Base-by-base conservation (phyloP, 2,329 filamentous ascomycete species). In the Cordyceps javanica region DNA sequence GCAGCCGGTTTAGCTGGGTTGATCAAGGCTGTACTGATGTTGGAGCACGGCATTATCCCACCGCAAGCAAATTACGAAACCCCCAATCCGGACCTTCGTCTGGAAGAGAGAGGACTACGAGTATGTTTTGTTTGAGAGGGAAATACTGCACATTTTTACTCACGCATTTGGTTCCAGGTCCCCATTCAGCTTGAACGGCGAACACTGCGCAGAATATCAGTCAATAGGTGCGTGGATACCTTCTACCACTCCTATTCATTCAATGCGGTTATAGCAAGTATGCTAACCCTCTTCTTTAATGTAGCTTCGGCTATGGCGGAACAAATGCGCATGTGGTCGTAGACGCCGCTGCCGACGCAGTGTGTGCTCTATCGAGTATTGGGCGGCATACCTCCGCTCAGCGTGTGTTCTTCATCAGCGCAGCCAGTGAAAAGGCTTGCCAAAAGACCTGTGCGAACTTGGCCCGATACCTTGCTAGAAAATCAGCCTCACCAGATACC, bases 1-100 rank as follows among this genome's bases (percentile, higher is more conserved):
- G 60, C 61, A 2, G 57, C 63, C 0, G 68, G 66, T 7, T 55
- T 70, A 0, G 60, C 64, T 5, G 63, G 63, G 30, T 10, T 69
- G 6, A 65, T 69, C 54, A 69, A 69, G 55, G 56, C 62, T 5
- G 59, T 60, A 1, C 45, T 68, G 26, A 62, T 62, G 2, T 51
- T 69, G 13, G 62, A 70, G 55, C 36, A 53, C 26, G 25, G 39
- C 36, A 21, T 42, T 1, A 53, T 53, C 26, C 50, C 50, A 23
- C 50, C 65, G 6, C 62, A 67, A 55, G 60, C 63, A 34, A 51
- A 66, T 48, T 63, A 66, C 55, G 53, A 60, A 14, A 19, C 19
- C 38, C 19, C 38, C 38, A 41, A 41, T 13, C 19, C 38, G 9
- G 38, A 41, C 10, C 38, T 41, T 41, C 5, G 10, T 9, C 38